A percentile compares a stretch with the other conserved stretches of the same genome.
Conservation (phyloP, 176 grass and related monocot species). For the Melocanna baccifera region DNA sequence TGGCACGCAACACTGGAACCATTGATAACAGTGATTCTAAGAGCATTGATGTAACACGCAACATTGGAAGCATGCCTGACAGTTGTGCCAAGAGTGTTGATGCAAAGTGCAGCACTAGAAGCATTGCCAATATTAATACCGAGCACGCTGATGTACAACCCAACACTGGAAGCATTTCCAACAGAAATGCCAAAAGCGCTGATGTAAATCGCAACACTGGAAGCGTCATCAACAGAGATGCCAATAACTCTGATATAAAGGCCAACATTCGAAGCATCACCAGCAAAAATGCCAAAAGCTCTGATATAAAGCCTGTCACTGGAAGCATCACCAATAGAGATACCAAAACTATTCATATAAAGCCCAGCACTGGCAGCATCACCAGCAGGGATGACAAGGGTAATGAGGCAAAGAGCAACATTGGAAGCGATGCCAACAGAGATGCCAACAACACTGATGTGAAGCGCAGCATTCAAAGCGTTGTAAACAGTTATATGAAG, state of each 20-base stretch:
- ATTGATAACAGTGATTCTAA: constrained; percentile 21
- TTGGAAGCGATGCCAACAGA: constrained; percentile 13
- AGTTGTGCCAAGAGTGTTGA: constrained; percentile 28
- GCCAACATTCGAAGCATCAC: background rate
- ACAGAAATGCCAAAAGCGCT: constrained; percentile 11
- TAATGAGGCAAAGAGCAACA: constrained; percentile 2
- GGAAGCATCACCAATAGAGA: constrained; percentile 15
- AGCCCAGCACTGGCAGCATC: constrained; percentile 21
- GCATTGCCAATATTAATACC: constrained; percentile 9
- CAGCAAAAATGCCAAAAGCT: constrained; percentile 21
- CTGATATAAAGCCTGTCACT: constrained; percentile 25
- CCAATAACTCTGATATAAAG: background rate
- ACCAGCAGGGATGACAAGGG: constrained; percentile 30
- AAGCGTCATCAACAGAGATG: constrained; percentile 9
- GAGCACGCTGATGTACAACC: constrained; percentile 4
- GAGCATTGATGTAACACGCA: constrained; percentile 15
- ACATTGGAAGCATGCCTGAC: constrained; percentile 12
- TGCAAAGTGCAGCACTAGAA: constrained; percentile 29
- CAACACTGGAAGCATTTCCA: constrained; percentile 1
- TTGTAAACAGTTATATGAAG: constrained; percentile 52
- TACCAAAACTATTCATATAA: constrained; percentile 24
- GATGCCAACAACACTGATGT: constrained; percentile 29
- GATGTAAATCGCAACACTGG: constrained; percentile 6
- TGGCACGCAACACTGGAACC: constrained; percentile 10
- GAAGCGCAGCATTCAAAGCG: constrained; percentile 38